These are phyloP conservation scores for Mortierella sp. DNA, from an alignment of 371 early-diverging fungal species.

Conservation along the genomic window DNA sequence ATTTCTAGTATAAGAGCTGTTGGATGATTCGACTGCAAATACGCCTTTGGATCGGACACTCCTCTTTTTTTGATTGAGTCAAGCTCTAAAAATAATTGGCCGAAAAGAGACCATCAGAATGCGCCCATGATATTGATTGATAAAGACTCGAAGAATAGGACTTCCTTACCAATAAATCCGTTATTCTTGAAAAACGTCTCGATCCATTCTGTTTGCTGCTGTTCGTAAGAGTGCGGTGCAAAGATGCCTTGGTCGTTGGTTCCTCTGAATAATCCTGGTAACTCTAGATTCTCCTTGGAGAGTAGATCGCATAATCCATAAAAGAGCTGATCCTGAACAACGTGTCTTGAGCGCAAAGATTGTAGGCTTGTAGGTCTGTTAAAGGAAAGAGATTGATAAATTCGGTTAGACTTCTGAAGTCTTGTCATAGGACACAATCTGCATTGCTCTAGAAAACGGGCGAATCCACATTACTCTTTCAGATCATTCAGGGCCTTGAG, in stretches of 20 bases:
- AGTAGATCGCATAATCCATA: slow-evolving; percentile 42
- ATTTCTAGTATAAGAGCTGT: slow-evolving; percentile 36
- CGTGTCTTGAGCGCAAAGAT: slow-evolving; percentile 10
- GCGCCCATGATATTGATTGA: neutral
- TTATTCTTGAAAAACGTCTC: slow-evolving; percentile 53
- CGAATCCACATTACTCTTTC: slow-evolving; percentile 27
- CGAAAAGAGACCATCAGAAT: neutral
- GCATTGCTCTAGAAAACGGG: neutral
- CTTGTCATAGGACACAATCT: neutral
- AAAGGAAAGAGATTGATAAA: neutral
- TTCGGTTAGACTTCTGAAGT: neutral
- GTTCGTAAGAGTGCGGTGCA: slow-evolving; percentile 41
- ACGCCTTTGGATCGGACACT: slow-evolving; percentile 38
- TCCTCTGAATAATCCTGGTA: slow-evolving; percentile 43
- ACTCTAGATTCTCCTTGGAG: slow-evolving; percentile 19
- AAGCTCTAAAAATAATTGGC: slow-evolving; percentile 13
- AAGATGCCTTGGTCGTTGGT: slow-evolving; percentile 37
- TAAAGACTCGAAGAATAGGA: neutral
- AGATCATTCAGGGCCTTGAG: slow-evolving; percentile 18
- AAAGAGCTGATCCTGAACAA: slow-evolving; percentile 48
- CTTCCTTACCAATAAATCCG: slow-evolving; percentile 42
- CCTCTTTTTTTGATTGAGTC: slow-evolving; percentile 38
- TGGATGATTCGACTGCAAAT: slow-evolving; percentile 37
- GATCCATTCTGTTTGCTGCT: slow-evolving; percentile 49
- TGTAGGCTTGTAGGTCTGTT: slow-evolving; percentile 35